A percentile compares a stretch with the other conserved stretches of the same genome.
Evolutionary conservation across 1,139 yeast genomes (phyloP).

Genomic region (Yamadazyma spencermartinsiae): DNA sequence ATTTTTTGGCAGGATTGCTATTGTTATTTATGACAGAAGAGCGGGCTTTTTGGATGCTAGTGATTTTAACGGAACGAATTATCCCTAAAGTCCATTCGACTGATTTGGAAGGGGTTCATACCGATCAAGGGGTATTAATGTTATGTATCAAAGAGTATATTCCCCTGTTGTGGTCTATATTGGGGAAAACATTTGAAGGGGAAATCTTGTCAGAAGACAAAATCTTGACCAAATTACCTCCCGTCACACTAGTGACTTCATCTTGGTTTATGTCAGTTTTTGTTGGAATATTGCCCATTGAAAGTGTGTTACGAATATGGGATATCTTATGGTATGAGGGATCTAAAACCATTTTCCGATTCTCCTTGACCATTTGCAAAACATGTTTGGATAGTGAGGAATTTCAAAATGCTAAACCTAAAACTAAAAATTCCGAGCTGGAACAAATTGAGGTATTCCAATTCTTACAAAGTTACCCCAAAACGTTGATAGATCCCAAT

Average conservation of each 20-base stretch:
- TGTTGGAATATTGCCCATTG: constrained; percentile 85
- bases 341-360: constrained; percentile 79
- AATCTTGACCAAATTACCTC: constrained; percentile 76
- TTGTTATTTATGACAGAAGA: constrained; percentile 86
- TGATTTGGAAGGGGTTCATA: constrained; percentile 88
- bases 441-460: constrained; percentile 90
- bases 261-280: constrained; percentile 98
- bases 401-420: constrained; percentile 24
- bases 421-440: constrained; percentile 25
- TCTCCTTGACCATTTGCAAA: constrained; percentile 80
- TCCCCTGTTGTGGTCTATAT: constrained; percentile 73
- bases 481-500: constrained; percentile 68
- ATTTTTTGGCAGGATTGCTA: constrained; percentile 84
- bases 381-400: constrained; percentile 65
- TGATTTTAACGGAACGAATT: constrained; percentile 78
- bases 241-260: constrained; percentile 88
- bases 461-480: constrained; percentile 80
- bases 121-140: constrained; percentile 94
- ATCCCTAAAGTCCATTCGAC: constrained; percentile 92
- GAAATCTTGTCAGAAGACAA: constrained; percentile 52
- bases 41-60: constrained; percentile 92
- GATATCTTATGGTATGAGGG: constrained; percentile 93
- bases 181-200: constrained; percentile 47
- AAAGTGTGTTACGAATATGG: constrained; percentile 87
- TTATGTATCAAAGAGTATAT: constrained; percentile 79